A percentile compares a stretch with the other conserved stretches of the same genome.
phyloP scores from a whole-genome alignment of 257 asterid genomes.

The Solanum arcanum region DNA sequence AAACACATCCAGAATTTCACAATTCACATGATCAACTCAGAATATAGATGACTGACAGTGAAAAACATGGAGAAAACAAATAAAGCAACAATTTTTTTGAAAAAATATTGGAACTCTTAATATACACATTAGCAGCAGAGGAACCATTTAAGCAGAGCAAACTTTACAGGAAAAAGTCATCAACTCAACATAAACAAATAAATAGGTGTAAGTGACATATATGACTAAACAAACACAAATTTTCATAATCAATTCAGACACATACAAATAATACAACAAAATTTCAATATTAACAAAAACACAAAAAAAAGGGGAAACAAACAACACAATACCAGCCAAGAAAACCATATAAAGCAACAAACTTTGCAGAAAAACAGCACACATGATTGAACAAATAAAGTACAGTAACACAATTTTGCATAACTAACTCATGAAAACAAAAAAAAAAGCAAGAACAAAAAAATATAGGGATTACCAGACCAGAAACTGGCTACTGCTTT shows the following conservation, averaged over 20 bases:
- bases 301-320: not conserved
- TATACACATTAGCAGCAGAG: not conserved
- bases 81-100: not conserved
- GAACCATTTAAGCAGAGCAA: not conserved
- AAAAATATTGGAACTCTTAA: not conserved
- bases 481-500: constrained; percentile 67
- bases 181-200: not conserved
- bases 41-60: not conserved
- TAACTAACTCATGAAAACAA: not conserved
- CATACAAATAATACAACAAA: not conserved
- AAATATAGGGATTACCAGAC: constrained; percentile 30
- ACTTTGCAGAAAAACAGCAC: not conserved
- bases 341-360: not conserved
- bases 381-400: not conserved
- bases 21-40: not conserved
- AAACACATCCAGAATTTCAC: not conserved
- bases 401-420: not conserved
- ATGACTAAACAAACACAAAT: not conserved
- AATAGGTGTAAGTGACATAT: not conserved
- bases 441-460: not conserved
- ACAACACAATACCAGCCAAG: not conserved
- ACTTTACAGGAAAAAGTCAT: not conserved
- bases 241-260: not conserved
- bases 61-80: not conserved
- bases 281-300: not conserved